Base-by-base conservation (phyloP, 495 filamentous ascomycete species). In the Hypoxylon fuscum region DNA sequence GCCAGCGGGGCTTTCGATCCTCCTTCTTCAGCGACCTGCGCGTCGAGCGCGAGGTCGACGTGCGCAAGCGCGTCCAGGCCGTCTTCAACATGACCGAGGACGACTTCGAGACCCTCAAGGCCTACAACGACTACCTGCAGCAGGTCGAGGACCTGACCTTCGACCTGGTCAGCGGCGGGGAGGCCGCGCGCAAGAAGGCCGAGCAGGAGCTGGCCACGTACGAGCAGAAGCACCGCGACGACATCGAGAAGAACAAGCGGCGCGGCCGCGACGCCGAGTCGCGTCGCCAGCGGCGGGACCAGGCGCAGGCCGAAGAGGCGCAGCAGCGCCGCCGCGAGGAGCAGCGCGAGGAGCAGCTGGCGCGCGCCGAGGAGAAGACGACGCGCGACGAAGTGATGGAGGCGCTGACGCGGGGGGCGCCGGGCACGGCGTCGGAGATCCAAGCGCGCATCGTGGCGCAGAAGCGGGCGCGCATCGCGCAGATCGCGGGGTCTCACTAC, bases 101-200 rank as follows among this genome's bases (percentile, higher is more conserved):
- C 55, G 96, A 99, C 72, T 99, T 98, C 69, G 86, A 90, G 64
- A 85, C 83, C 0, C 81, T 96, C 55, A 79, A 80, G 35, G 89
- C 87, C 60, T 98, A 88, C 77, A 96, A 98, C 76, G 87, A 98
- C 74, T 97, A 98, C 77, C 86, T 98, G 22, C 92, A 98, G 74
- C 87, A 90, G 64, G 90, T 97, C 22, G 95, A 99, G 78, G 85
- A 90, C 59, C 83, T 96, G 46, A 93, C 92, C 15, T 93, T 93
- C 73, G 93, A 96, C 66, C 82, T 99, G 1, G 88, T 97, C 9
- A 79, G 83, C 42, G 86, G 89, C 14, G 84, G 79, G 46, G 88
- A 92, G 29, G 81, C 89, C 0, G 82, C 82, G 5, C 86, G 86
- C 48, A 86, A 34, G 11, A 57, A 69, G 17, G 82, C 93, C 0